These are phyloP conservation scores for Quercus lobata DNA, from an alignment of 331 rosid species.

Conservation along the genomic window DNA sequence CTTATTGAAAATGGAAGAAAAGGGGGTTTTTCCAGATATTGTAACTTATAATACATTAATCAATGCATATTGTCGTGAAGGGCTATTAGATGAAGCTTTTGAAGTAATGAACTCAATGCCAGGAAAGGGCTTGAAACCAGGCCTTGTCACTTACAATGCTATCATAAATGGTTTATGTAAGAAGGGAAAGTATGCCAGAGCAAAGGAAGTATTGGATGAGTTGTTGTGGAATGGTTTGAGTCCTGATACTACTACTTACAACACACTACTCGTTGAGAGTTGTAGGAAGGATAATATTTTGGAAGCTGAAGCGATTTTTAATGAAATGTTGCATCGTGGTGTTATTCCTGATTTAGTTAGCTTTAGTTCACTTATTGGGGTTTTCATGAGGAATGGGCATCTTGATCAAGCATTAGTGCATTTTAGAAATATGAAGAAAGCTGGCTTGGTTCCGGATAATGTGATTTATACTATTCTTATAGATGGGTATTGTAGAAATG, in stretches of 20 bases:
- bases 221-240: slow-evolving; percentile 54
- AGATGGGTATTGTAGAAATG: slow-evolving; percentile 67
- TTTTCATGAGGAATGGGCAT: slow-evolving; percentile 57
- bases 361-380: slow-evolving; percentile 60
- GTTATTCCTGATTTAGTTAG: slow-evolving; percentile 26
- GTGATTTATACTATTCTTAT: slow-evolving; percentile 81
- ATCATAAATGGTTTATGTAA: slow-evolving; percentile 76
- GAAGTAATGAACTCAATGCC: slow-evolving; percentile 38
- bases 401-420: slow-evolving; percentile 48
- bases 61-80: slow-evolving; percentile 59
- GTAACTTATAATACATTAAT: slow-evolving; percentile 79
- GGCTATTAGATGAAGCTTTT: slow-evolving; percentile 53
- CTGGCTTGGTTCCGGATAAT: slow-evolving; percentile 73
- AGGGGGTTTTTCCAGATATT: slow-evolving; percentile 50
- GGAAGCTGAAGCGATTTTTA: slow-evolving; percentile 63
- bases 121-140: slow-evolving; percentile 58
- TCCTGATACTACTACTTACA: slow-evolving; percentile 69
- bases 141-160: slow-evolving; percentile 64
- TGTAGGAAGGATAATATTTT: slow-evolving; percentile 51
- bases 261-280: slow-evolving; percentile 60
- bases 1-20: slow-evolving; percentile 53
- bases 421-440: slow-evolving; percentile 52
- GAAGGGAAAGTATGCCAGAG: slow-evolving; percentile 47
- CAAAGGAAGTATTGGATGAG: slow-evolving; percentile 49
- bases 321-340: slow-evolving; percentile 49